phyloP scores from a whole-genome alignment of 306 rosid species.

The Alnus glutinosa region DNA sequence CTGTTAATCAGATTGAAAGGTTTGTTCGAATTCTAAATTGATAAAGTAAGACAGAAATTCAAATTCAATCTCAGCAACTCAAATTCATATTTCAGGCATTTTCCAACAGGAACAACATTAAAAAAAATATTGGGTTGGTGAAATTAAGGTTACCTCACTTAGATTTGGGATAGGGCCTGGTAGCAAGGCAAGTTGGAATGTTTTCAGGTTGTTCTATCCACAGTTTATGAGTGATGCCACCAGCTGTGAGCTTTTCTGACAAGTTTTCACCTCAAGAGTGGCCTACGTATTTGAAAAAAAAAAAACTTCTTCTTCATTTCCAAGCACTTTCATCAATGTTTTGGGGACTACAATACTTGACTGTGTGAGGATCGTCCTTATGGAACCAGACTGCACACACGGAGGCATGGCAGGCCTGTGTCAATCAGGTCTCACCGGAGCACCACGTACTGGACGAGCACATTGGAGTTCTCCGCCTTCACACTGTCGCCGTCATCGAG shows the following conservation, averaged over 20 bases:
- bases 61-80: constrained; percentile 1
- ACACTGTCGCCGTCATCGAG: constrained; percentile 23
- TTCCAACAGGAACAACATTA: neutral
- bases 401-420: constrained; percentile 94
- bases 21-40: neutral
- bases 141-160: constrained; percentile 44
- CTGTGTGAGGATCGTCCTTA: constrained; percentile 62
- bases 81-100: constrained; percentile 13
- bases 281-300: constrained; percentile 42
- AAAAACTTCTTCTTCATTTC: too few species aligned
- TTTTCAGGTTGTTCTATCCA: constrained; percentile 91
- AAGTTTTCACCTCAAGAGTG: constrained; percentile 80
- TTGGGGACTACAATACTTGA: constrained; percentile 65
- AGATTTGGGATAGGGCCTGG: constrained; percentile 82
- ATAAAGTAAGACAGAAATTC: neutral
- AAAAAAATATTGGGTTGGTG: too few species aligned
- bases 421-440: constrained; percentile 93
- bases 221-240: constrained; percentile 64
- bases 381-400: constrained; percentile 76
- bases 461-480: constrained; percentile 41
- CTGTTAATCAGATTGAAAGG: neutral
- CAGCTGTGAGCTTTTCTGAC: constrained; percentile 64
- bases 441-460: constrained; percentile 78
- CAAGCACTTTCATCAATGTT: constrained; percentile 38
- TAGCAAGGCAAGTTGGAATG: constrained; percentile 79